Conservation (phyloP, 1,284 basidiomycete species). For the Microstroma glucosiphilum region DNA sequence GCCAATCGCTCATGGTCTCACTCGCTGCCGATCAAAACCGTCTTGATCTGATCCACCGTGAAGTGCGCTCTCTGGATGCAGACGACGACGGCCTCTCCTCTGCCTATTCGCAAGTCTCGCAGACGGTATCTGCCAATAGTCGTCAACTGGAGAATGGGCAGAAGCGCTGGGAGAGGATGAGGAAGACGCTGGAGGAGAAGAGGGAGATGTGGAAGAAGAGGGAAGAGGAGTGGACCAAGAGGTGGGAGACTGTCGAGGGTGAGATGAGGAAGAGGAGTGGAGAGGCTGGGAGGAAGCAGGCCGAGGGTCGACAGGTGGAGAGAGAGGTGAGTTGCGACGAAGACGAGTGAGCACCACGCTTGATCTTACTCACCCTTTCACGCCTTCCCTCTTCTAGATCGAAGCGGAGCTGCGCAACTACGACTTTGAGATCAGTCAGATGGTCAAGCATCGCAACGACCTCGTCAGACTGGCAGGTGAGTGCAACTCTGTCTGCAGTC, state of each 20-base stretch:
- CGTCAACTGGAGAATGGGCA: conserved; percentile 4
- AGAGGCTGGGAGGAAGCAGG: neutral
- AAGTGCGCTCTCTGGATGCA: neutral
- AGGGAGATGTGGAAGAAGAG: conserved; percentile 5
- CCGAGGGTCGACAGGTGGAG: neutral
- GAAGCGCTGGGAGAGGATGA: conserved; percentile 5
- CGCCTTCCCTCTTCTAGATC: neutral
- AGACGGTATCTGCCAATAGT: neutral
- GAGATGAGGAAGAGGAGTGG: conserved; percentile 2
- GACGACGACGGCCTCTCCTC: conserved; percentile 2
- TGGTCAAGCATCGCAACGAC: conserved; percentile 7
- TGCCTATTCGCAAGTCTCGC: neutral
- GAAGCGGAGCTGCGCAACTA: conserved; percentile 3
- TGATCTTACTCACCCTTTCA: too few species aligned
- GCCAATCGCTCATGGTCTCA: neutral
- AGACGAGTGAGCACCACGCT: too few species aligned
- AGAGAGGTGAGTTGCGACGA: neutral
- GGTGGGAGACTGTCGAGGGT: conserved; percentile 1
- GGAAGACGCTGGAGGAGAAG: conserved; percentile 3
- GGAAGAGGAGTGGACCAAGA: conserved; percentile 1
- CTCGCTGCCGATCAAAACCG: conserved; percentile 1
- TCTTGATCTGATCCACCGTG: neutral
- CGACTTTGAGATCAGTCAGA: neutral
- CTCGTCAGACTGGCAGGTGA: neutral
- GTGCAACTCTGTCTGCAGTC: neutral